Evolutionary conservation across 2,329 filamentous ascomycete species (phyloP), one percentile per base, ranked within the genome.

Genomic region (Diaporthe vaccinii): DNA sequence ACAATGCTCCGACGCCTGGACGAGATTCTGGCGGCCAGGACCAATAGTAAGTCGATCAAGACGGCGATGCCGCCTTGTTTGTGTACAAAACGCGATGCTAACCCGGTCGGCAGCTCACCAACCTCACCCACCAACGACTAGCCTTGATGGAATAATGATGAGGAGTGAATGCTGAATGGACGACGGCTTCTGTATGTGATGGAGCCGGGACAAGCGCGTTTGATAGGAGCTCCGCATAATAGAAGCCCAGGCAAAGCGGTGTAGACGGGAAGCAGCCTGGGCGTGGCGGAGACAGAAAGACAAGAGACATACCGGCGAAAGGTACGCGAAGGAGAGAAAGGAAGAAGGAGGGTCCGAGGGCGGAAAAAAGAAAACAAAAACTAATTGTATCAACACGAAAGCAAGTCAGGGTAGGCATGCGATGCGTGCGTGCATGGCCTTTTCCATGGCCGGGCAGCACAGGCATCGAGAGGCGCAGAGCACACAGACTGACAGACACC

Each of bases 1-100:
- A 84, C 78, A 87, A 86, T 61, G 87, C 87, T 4, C 85, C 85
- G 77, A 85, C 85, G 34, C 85, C 85, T 74, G 85, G 85, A 53
- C 85, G 84, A 76, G 83, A 81, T 58, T 80, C 82, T 49, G 84
- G 82, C 72, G 82, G 82, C 53, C 84, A 83, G 75, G 82, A 84
- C 36, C 79, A 85, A 77, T 87, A 86, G 85, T 86, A 81, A 76
- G 85, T 84, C 51, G 28, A 20, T 28, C 15, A 36, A 44, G 25
- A 44, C 41, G 61, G 28, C 22, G 20, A n/a, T 22, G 20, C 36
- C 55, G 20, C 25, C 78, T 78, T 53, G 17, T 8, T 39, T 46
- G 15, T 28, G 44, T n/a, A 36, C 20, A 12, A 31, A 17, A n/a
- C 25, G 41, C 9, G 14, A 39, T 34, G 34, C 75, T 75, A 69